Conservation (phyloP, 2,329 filamentous ascomycete genomes). For the Colletotrichum horii region DNA sequence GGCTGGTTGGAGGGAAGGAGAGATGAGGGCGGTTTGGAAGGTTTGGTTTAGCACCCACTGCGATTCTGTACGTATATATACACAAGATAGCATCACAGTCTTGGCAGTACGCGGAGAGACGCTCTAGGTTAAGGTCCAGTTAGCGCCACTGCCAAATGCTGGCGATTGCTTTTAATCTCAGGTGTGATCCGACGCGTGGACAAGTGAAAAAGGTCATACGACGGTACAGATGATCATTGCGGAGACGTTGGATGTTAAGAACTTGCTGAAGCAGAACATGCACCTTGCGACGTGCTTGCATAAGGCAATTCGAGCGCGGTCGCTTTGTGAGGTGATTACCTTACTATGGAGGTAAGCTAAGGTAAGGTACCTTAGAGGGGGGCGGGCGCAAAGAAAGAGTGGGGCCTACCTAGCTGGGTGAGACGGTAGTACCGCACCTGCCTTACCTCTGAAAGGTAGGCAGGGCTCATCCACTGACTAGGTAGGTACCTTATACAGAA, state of each 20-base stretch:
- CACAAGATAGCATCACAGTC: neutral
- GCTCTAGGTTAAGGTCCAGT: neutral
- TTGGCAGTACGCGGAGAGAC: neutral
- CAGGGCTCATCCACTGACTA: neutral
- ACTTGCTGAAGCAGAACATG: neutral
- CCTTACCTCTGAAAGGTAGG: neutral
- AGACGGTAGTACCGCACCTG: neutral
- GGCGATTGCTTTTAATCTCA: neutral
- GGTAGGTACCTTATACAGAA: too few relatives aligned
- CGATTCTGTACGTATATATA: slow-evolving; percentile 16
- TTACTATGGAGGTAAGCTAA: too few relatives aligned
- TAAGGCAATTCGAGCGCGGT: neutral
- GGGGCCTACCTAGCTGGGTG: neutral
- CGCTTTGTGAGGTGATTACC: too few relatives aligned
- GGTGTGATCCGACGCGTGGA: neutral
- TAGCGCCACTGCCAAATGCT: neutral
- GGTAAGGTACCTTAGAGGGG: neutral
- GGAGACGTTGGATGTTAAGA: neutral
- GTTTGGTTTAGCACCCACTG: neutral
- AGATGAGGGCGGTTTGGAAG: neutral
- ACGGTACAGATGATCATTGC: neutral
- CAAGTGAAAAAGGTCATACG: neutral
- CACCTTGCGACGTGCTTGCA: neutral
- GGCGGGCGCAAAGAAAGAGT: neutral
- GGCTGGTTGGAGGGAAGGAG: neutral